These are phyloP conservation scores for Phialophora verrucosa DNA, from an alignment of 2,329 filamentous ascomycete species.

Conservation along the genomic window DNA sequence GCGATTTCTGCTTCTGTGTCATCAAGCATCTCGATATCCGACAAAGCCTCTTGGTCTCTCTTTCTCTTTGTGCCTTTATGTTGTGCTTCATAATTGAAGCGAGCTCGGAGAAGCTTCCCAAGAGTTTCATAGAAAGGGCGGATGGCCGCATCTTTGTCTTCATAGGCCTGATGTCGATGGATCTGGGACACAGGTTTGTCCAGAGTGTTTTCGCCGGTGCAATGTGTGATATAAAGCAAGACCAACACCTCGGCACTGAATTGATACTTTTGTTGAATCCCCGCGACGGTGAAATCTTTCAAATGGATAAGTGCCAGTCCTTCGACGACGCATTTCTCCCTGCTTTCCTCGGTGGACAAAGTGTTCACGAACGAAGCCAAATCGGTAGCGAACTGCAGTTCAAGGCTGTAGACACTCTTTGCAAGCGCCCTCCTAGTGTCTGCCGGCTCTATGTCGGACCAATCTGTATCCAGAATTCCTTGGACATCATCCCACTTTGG, in stretches of 20 bases:
- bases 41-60: slow-evolving; percentile 13
- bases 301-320: slow-evolving; percentile 14
- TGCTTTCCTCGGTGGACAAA: neutral
- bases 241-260: slow-evolving; percentile 10
- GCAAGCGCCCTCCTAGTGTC: slow-evolving; percentile 49
- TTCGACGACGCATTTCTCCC: slow-evolving; percentile 16
- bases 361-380: slow-evolving; percentile 16
- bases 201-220: slow-evolving; percentile 24
- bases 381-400: neutral
- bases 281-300: slow-evolving; percentile 14
- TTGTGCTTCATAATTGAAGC: slow-evolving; percentile 9
- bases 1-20: slow-evolving; percentile 23
- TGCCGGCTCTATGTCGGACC: slow-evolving; percentile 45
- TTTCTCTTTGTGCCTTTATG: slow-evolving; percentile 28
- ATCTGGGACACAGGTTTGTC: slow-evolving; percentile 2
- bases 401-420: slow-evolving; percentile 36
- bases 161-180: slow-evolving; percentile 24
- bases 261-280: slow-evolving; percentile 9
- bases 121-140: slow-evolving; percentile 20
- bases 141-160: slow-evolving; percentile 20
- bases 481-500: slow-evolving; percentile 38
- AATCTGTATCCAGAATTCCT: slow-evolving; percentile 44
- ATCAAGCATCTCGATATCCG: slow-evolving; percentile 16
- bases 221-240: slow-evolving; percentile 27
- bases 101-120: neutral